Evolutionary conservation across 495 filamentous ascomycete species (phyloP), one percentile per base, ranked within the genome.

Genomic region (Penicillium nucicola): DNA sequence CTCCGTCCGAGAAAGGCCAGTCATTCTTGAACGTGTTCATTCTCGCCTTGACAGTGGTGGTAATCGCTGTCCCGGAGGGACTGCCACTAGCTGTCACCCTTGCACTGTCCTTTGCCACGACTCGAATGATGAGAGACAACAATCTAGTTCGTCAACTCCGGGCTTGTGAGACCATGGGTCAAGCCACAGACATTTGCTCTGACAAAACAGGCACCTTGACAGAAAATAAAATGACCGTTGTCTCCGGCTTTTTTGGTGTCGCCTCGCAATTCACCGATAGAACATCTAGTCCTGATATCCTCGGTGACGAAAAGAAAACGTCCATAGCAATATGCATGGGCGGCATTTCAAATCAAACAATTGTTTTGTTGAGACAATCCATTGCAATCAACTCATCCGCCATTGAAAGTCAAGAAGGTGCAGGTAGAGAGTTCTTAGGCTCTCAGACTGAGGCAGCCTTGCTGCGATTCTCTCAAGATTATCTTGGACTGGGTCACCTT

Each of bases 21-120:
- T 41, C 37, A 33, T 79, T 76, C 41, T 78, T 84, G 4, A 75
- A 82, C 8, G 76, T 77, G 15, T 65, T 86, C 11, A 84, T 88
- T 41, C 77, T 86, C 4, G 69, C 70, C 47, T 77, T 80, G 49
- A 82, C 86, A 25, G 77, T 76, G 8, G 77, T 84, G 14, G 82
- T 82, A 3, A 78, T 87, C n/a, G 84, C 84, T 23, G 82, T 88
- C 37, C 83, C 84, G 0, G 83, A 85, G 53, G 84, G 82, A 7
- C 69, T 86, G 0, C 84, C 83, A 0, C 78, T 88, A 33, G 82
- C 83, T 0, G 60, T 86, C 20, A 83, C 83, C 0, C 75, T 82
- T 10, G 70, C 68, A 2, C 50, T 80, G 11, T 76, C 77, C 0
- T 83, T 84, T 54, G 73, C 71, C 5, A 82, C 83, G 0, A 79